Percentiles rank a stretch among this genome's conserved stretches.
These are phyloP conservation scores for Saposhnikovia divaricata DNA, from an alignment of 129 eudicot species.

Conservation along the genomic window DNA sequence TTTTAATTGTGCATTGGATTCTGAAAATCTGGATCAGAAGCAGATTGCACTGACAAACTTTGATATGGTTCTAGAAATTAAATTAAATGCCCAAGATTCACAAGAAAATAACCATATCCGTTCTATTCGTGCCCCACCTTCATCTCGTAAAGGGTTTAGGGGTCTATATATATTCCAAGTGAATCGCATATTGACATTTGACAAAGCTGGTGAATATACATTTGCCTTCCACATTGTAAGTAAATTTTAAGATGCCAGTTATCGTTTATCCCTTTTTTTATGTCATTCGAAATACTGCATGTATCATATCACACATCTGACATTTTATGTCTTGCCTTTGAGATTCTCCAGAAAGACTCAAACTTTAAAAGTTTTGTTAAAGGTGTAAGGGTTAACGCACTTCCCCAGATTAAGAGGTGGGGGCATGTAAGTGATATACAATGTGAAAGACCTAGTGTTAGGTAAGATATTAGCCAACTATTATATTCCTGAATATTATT, in stretches of 20 bases:
- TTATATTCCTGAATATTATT: not conserved
- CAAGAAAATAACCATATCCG: constrained; percentile 18
- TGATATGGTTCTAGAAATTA: constrained; percentile 45
- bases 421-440: constrained; percentile 22
- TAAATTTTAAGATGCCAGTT: constrained; percentile 8
- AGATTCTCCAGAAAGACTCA: constrained; percentile 27
- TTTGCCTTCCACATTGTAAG: constrained; percentile 57
- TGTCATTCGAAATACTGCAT: not conserved
- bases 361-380: constrained; percentile 24
- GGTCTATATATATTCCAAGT: constrained; percentile 57
- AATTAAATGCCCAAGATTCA: constrained; percentile 8
- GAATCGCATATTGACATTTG: constrained; percentile 28
- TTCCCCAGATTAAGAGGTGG: constrained; percentile 37
- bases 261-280: not conserved
- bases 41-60: constrained; percentile 38
- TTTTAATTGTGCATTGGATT: constrained; percentile 22
- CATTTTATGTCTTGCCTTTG: not conserved
- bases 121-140: constrained; percentile 29
- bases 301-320: constrained; percentile 5
- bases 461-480: constrained; percentile 22
- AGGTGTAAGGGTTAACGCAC: constrained; percentile 40
- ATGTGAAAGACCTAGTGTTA: constrained; percentile 12
- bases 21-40: constrained; percentile 44
- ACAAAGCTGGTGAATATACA: constrained; percentile 48
- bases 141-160: constrained; percentile 35